Conservation (phyloP, 768 basidiomycete genomes). For the Sporobolomyces phaffii region DNA sequence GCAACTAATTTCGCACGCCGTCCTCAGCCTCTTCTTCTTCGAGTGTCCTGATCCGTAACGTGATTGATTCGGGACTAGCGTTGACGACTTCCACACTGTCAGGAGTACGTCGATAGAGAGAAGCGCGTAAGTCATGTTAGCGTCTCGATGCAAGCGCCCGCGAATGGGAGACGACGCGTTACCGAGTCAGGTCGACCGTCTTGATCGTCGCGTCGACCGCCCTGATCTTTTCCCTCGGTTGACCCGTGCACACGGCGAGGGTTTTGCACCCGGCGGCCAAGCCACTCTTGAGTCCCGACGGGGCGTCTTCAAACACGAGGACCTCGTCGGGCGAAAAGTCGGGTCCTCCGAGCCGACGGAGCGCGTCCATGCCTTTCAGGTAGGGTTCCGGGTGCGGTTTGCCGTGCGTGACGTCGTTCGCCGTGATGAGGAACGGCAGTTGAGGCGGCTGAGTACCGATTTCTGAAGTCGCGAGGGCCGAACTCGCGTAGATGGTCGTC, state of each 20-base stretch:
- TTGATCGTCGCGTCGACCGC: constrained; percentile 61
- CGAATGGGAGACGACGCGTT: constrained; percentile 38
- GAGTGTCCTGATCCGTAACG: constrained; percentile 27
- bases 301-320: constrained; percentile 82
- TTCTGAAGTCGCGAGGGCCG: constrained; percentile 60
- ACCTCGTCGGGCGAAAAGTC: constrained; percentile 13
- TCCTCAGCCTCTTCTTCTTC: constrained; percentile 32
- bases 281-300: constrained; percentile 70
- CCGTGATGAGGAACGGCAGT: constrained; percentile 61
- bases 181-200: constrained; percentile 65
- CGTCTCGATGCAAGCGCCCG: no score
- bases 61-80: constrained; percentile 17
- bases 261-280: constrained; percentile 68
- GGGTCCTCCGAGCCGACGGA: constrained; percentile 12
- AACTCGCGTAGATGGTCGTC: constrained; percentile 63
- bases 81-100: constrained; percentile 34
- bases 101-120: no score
- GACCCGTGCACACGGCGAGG: constrained; percentile 78
- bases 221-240: constrained; percentile 56
- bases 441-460: constrained; percentile 54
- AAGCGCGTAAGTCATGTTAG: no score
- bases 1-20: background rate
- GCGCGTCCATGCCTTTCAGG: constrained; percentile 60
- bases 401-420: constrained; percentile 65
- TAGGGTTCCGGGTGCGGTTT: constrained; percentile 90